These are phyloP conservation scores for Candida khao-thaluensis DNA, from an alignment of 805 yeast genomes.

Conservation along the genomic window DNA sequence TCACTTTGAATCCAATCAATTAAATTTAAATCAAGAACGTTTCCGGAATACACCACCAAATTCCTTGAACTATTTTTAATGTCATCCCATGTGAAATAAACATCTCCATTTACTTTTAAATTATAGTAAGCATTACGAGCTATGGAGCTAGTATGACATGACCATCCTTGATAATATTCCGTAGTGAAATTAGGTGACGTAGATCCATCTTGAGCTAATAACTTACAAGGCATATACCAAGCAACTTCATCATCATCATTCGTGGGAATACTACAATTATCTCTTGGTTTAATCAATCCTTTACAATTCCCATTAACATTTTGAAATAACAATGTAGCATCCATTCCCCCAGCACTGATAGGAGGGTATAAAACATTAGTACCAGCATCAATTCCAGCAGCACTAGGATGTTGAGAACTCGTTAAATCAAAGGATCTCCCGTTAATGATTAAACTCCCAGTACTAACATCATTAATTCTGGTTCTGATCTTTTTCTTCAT, in stretches of 20 bases:
- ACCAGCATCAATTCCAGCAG: slow-evolving; percentile 70
- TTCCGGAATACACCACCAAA: slow-evolving; percentile 85
- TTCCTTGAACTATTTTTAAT: slow-evolving; percentile 66
- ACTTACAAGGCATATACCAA: slow-evolving; percentile 95
- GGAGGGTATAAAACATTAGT: slow-evolving; percentile 83
- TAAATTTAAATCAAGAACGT: slow-evolving; percentile 77
- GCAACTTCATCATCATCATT: slow-evolving; percentile 59
- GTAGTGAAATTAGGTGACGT: slow-evolving; percentile 60
- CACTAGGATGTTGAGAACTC: slow-evolving; percentile 74
- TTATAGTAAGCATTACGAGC: slow-evolving; percentile 71
- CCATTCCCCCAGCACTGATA: slow-evolving; percentile 80
- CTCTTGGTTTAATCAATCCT: slow-evolving; percentile 68
- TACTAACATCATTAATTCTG: slow-evolving; percentile 55
- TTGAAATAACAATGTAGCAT: slow-evolving; percentile 82
- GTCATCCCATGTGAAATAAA: slow-evolving; percentile 90
- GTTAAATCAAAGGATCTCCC: slow-evolving; percentile 79
- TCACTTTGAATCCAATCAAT: slow-evolving; percentile 71
- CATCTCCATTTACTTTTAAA: slow-evolving; percentile 63
- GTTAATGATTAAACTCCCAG: slow-evolving; percentile 68
- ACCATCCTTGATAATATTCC: slow-evolving; percentile 77
- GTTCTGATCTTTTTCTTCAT: slow-evolving; percentile 44
- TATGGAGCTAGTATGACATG: slow-evolving; percentile 75
- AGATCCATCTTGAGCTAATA: slow-evolving; percentile 69
- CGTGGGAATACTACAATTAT: slow-evolving; percentile 68
- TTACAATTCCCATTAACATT: slow-evolving; percentile 91